phyloP scores from a whole-genome alignment of 345 rosid species.

The Citrus trifoliata region DNA sequence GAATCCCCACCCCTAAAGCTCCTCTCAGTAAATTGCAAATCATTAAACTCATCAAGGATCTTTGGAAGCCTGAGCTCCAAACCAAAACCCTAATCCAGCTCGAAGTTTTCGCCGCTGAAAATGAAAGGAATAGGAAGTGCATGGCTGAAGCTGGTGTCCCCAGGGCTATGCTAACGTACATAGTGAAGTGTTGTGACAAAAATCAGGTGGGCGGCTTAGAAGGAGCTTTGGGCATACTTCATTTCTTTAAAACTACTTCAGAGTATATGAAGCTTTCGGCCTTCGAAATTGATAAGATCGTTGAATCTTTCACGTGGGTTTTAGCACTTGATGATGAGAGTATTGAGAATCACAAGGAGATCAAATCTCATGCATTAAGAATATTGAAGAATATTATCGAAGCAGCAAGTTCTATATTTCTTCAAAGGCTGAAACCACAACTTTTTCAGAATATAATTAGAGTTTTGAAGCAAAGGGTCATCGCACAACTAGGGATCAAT shows the following conservation, averaged over 20 bases:
- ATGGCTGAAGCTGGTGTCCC: conserved; percentile 55
- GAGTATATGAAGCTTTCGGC: conserved; percentile 20
- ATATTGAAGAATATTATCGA: conserved; percentile 38
- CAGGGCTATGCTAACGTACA: conserved; percentile 29
- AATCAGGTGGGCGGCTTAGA: conserved; percentile 27
- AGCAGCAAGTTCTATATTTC: conserved; percentile 28
- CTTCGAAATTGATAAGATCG: conserved; percentile 26
- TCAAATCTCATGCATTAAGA: conserved; percentile 40
- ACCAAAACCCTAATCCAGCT: conserved; percentile 32
- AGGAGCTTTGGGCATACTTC: conserved; percentile 52
- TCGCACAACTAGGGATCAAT: conserved; percentile 43
- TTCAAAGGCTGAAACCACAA: conserved; percentile 47
- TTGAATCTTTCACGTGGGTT: conserved; percentile 53
- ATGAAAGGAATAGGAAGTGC: conserved; percentile 43
- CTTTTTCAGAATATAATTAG: conserved; percentile 40
- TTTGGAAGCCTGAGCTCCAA: conserved; percentile 20
- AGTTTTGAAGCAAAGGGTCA: conserved; percentile 32
- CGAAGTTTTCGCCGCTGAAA: conserved; percentile 45
- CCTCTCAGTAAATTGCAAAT: conserved; percentile 36
- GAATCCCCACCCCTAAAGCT: conserved; percentile 56
- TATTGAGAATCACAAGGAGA: conserved; percentile 12
- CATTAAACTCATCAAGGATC: conserved; percentile 33
- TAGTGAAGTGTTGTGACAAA: conserved; percentile 29
- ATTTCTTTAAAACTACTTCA: conserved; percentile 35
- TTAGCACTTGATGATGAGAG: conserved; percentile 21